phyloP scores from a whole-genome alignment of 768 basidiomycete species.

The Melanogaster broomeanus region DNA sequence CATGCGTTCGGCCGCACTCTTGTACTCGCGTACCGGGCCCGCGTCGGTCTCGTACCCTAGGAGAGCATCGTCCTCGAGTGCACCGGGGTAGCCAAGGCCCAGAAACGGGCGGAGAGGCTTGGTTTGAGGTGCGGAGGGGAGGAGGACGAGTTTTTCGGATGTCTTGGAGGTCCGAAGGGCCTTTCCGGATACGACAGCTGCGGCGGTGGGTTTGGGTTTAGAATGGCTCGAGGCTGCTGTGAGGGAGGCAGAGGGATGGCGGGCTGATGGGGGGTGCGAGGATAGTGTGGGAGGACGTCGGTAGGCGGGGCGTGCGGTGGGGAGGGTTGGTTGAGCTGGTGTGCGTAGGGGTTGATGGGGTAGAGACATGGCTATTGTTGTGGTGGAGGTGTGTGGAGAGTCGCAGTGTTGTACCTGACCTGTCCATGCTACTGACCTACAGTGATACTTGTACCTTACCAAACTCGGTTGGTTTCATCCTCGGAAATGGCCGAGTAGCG shows the following conservation, averaged over 20 bases:
- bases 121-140: conserved; percentile 90
- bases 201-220: conserved; percentile 19
- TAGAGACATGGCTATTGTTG: background rate
- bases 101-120: conserved; percentile 50
- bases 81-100: conserved; percentile 12
- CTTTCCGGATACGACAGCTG: conserved; percentile 40
- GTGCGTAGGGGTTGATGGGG: conserved; percentile 7
- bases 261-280: background rate
- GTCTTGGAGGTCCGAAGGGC: conserved; percentile 86
- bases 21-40: conserved; percentile 67
- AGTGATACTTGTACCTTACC: too few species aligned
- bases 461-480: too few species aligned
- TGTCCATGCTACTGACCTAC: too few species aligned
- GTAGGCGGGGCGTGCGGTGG: conserved; percentile 19
- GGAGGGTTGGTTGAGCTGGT: conserved; percentile 24
- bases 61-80: conserved; percentile 45
- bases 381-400: conserved; percentile 11
- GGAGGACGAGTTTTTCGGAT: conserved; percentile 84
- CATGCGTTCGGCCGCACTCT: conserved; percentile 89
- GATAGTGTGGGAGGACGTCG: conserved; percentile 20
- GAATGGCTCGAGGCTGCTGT: conserved; percentile 9
- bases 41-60: conserved; percentile 68
- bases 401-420: background rate
- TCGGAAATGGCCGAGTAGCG: too few species aligned
- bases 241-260: conserved; percentile 3